Evolutionary conservation across 2,329 filamentous ascomycete genomes (phyloP), one percentile per base, ranked within the genome.

Genomic region (Aureobasidium uvarum): DNA sequence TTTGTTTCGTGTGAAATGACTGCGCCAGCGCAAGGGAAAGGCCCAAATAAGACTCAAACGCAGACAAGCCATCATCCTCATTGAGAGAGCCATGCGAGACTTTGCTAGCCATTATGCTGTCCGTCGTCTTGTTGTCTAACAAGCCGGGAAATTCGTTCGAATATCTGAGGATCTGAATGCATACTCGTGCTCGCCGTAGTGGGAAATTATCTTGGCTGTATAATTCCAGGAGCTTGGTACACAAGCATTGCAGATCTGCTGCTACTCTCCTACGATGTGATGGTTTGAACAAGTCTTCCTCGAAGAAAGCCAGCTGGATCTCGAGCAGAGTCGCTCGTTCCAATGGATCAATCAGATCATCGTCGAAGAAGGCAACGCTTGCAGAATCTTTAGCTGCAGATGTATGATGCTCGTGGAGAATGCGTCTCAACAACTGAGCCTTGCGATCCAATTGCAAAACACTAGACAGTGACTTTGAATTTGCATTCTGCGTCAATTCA

Each of bases 261-360:
- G 38, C 31, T 56, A 65, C 45, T 31, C 45, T 65, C n/a, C 36
- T 41, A 20, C 62, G 62, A 23, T 43, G 62, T 41, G 52, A 55
- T 31, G 62, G 46, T 46, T 52, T 58, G 64, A 50, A 41, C 36
- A 58, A 10, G 20, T 65, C 41, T 36, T 60, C 62, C 36, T 65
- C 64, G n/a, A 65, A 60, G 54, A 65, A 51, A 16, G 33, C 25
- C 3, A 82, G 69, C 66, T 81, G 80, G 67, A 73, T 77, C 67
- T 82, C 80, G 11, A 82, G 68, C 2, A 82, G 41, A 5, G 73
- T 67, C 11, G 76, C 79, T 68, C 77, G 70, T 36, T 75, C 71
- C 5, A 68, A 68, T 14, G 67, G 28, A 1, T 70, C 58, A 28
- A 79, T 67, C 3, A 69, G 66, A 10, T 66, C 58, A 38, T 78